Conservation (phyloP, 2,329 filamentous ascomycete genomes). For the Coniochaeta sp. region DNA sequence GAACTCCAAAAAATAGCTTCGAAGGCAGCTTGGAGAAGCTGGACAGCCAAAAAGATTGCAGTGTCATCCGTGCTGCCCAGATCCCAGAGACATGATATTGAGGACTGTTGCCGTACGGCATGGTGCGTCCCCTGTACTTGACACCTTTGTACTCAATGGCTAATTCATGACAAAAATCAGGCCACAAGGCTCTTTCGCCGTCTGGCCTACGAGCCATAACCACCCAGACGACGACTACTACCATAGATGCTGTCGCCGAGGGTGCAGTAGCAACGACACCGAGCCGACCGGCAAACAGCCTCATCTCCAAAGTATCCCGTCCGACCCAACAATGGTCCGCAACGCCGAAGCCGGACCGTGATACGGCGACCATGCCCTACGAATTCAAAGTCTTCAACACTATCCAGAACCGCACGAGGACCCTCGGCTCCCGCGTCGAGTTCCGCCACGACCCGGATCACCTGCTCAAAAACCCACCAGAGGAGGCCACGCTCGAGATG, state of each 20-base stretch:
- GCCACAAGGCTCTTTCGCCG: slow-evolving; percentile 43
- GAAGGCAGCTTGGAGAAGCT: background rate
- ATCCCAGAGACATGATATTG: slow-evolving; percentile 38
- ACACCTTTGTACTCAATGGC: background rate
- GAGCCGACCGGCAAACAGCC: background rate
- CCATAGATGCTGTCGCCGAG: slow-evolving; percentile 15
- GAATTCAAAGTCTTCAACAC: slow-evolving; percentile 26
- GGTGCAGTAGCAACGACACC: slow-evolving; percentile 6
- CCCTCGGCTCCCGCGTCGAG: slow-evolving; percentile 40
- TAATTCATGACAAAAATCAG: slow-evolving; percentile 26
- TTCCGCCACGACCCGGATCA: slow-evolving; percentile 57
- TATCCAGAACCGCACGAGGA: slow-evolving; percentile 36
- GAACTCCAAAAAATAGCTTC: background rate
- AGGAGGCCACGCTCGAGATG: slow-evolving; percentile 83
- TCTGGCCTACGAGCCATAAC: slow-evolving; percentile 31
- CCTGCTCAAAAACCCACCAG: slow-evolving; percentile 65
- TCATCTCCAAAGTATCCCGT: background rate
- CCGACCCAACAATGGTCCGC: slow-evolving; percentile 7
- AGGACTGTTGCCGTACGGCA: slow-evolving; percentile 47
- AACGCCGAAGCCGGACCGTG: slow-evolving; percentile 14
- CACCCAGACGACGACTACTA: slow-evolving; percentile 19
- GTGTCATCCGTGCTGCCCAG: background rate
- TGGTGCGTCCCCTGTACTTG: slow-evolving; percentile 28
- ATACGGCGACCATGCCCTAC: slow-evolving; percentile 22
- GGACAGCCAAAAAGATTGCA: background rate